Evolutionary conservation across 192 early-diverging fungal species (phyloP).

Genomic region (Geosiphon pyriformis): DNA sequence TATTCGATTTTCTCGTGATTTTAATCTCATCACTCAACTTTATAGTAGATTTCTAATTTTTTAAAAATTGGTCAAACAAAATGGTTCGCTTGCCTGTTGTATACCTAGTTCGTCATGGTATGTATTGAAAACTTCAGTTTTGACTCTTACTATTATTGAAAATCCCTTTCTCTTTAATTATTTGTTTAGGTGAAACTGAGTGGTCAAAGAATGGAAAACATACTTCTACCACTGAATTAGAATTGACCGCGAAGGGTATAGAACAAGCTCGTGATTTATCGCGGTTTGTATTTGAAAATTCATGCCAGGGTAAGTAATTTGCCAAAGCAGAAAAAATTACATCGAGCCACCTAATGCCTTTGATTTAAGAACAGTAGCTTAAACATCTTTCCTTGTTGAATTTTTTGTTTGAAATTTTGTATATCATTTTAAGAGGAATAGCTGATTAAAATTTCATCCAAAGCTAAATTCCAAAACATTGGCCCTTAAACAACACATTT

Average conservation of each 20-base stretch:
- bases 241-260: conserved; percentile 31
- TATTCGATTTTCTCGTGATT: no score
- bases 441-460: no score
- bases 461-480: no score
- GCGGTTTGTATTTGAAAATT: conserved; percentile 42
- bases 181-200: conserved; percentile 30
- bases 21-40: no score
- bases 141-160: no score
- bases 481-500: no score
- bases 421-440: no score
- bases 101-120: conserved; percentile 41
- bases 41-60: no score
- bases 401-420: no score
- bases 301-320: conserved; percentile 26
- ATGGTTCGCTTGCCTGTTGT: conserved; percentile 30
- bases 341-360: background rate
- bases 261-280: conserved; percentile 35
- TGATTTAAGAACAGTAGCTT: no score
- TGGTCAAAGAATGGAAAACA: conserved; percentile 44
- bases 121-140: background rate
- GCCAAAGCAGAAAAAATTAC: background rate
- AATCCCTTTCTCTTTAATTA: background rate
- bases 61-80: no score
- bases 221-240: conserved; percentile 36
- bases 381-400: no score